phyloP scores from a whole-genome alignment of 371 early-diverging fungal species.

The Syncephalastrum sp. region DNA sequence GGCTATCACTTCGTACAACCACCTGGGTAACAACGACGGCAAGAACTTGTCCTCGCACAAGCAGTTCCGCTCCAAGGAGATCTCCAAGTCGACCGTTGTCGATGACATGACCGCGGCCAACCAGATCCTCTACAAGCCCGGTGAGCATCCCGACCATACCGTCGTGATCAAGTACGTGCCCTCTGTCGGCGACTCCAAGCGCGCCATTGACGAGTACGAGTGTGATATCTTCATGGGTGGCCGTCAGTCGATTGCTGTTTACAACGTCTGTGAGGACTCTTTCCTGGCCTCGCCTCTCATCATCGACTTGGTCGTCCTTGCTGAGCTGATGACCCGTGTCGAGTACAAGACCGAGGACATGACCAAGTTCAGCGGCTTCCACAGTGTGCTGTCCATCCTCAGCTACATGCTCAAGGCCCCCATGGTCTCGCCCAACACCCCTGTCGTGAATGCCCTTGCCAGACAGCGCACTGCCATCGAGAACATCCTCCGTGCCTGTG shows the following conservation, averaged over 20 bases:
- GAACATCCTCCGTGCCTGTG: slow-evolving; percentile 94
- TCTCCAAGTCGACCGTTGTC: slow-evolving; percentile 95
- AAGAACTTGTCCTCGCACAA: slow-evolving; percentile 94
- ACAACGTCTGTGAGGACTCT: slow-evolving; percentile 98
- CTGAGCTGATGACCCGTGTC: slow-evolving; percentile 96
- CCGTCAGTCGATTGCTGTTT: slow-evolving; percentile 92
- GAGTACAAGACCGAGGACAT: slow-evolving; percentile 72
- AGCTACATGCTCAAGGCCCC: slow-evolving; percentile 92
- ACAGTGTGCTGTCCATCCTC: slow-evolving; percentile 88
- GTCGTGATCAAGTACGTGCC: slow-evolving; percentile 98
- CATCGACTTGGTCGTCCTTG: slow-evolving; percentile 89
- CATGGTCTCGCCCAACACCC: slow-evolving; percentile 86
- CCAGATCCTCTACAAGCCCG: slow-evolving; percentile 78
- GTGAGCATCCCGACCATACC: slow-evolving; percentile 94
- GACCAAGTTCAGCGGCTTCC: slow-evolving; percentile 79
- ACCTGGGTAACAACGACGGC: slow-evolving; percentile 98
- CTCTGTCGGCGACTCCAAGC: slow-evolving; percentile 95
- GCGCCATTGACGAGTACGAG: slow-evolving; percentile 96
- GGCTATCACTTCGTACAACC: slow-evolving; percentile 96
- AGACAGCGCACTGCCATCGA: slow-evolving; percentile 95
- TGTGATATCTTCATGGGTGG: slow-evolving; percentile 98
- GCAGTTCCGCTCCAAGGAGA: slow-evolving; percentile 98
- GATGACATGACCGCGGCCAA: slow-evolving; percentile 98
- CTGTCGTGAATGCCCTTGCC: slow-evolving; percentile 91
- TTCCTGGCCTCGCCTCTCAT: slow-evolving; percentile 96